Conservation (phyloP, 2,329 filamentous ascomycete species). For the Fusarium ambrosium region DNA sequence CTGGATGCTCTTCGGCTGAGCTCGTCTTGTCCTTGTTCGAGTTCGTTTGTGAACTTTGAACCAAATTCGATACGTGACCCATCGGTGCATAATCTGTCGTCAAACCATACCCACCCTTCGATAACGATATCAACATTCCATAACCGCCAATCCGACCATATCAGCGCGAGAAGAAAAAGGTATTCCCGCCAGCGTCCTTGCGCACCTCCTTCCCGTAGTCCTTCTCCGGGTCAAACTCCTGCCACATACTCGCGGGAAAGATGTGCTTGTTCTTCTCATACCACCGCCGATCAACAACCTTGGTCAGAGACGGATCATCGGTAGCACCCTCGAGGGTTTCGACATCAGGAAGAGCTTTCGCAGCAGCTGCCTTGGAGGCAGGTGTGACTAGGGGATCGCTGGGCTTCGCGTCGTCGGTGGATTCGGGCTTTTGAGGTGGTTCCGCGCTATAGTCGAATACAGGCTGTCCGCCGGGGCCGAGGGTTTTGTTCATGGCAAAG, state of each 20-base stretch:
- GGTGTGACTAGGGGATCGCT: constrained; percentile 46
- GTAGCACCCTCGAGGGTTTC: constrained; percentile 77
- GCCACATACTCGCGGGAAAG: constrained; percentile 95
- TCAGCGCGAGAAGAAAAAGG: constrained; percentile 83
- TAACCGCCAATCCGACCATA: constrained; percentile 11
- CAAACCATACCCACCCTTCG: constrained; percentile 12
- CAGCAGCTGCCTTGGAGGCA: constrained; percentile 55
- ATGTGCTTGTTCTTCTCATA: constrained; percentile 99
- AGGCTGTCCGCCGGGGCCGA: constrained; percentile 77
- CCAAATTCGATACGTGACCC: constrained; percentile 25
- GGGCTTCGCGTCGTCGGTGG: constrained; percentile 12
- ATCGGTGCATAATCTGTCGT: constrained; percentile 20
- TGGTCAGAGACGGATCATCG: constrained; percentile 86
- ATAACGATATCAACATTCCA: constrained; percentile 6
- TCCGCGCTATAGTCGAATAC: constrained; percentile 82
- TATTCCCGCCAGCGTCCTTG: constrained; percentile 89
- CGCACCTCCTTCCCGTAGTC: constrained; percentile 84
- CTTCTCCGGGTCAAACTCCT: constrained; percentile 91
- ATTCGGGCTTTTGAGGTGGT: constrained; percentile 55
- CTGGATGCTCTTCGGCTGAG: constrained; percentile 54
- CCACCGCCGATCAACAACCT: constrained; percentile 96
- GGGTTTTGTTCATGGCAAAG: constrained; percentile 90
- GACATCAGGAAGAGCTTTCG: constrained; percentile 60
- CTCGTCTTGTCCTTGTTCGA: constrained; percentile 15
- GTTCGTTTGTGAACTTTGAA: constrained; percentile 17